A percentile compares a stretch with the other conserved stretches of the same genome.
phyloP scores from a whole-genome alignment of 2,329 filamentous ascomycete species.

The Chaetomiaceae sp. region DNA sequence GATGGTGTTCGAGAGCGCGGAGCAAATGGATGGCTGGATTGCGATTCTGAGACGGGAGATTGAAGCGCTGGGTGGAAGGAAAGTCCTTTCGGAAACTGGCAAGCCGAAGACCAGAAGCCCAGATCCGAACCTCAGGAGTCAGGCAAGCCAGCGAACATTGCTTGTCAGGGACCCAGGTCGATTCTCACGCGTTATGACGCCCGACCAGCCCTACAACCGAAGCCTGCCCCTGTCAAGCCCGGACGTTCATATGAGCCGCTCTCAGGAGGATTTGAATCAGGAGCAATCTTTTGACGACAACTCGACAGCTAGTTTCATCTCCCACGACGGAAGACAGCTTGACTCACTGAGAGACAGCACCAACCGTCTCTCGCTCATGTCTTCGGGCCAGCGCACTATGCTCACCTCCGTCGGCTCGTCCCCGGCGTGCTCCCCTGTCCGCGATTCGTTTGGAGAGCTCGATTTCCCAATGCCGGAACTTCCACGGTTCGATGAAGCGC shows the following conservation, averaged over 20 bases:
- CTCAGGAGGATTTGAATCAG: constrained; percentile 28
- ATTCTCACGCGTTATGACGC: constrained; percentile 35
- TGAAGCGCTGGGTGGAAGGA: constrained; percentile 62
- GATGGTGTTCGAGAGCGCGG: constrained; percentile 64
- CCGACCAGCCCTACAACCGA: constrained; percentile 33
- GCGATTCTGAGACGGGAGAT: constrained; percentile 62
- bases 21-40: constrained; percentile 74
- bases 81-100: constrained; percentile 54
- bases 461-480: constrained; percentile 25
- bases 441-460: constrained; percentile 44
- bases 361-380: constrained; percentile 53
- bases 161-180: constrained; percentile 44
- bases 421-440: constrained; percentile 49
- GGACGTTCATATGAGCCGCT: constrained; percentile 26
- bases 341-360: constrained; percentile 52
- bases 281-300: constrained; percentile 46
- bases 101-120: constrained; percentile 40
- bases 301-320: constrained; percentile 53
- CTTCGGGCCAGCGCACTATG: constrained; percentile 54
- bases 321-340: constrained; percentile 52
- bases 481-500: constrained; percentile 22
- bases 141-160: constrained; percentile 41
- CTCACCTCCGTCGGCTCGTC: constrained; percentile 55
- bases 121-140: constrained; percentile 30
- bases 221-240: constrained; percentile 20